Evolutionary conservation across 768 basidiomycete species (phyloP).

Genomic region (Trametes elegans): DNA sequence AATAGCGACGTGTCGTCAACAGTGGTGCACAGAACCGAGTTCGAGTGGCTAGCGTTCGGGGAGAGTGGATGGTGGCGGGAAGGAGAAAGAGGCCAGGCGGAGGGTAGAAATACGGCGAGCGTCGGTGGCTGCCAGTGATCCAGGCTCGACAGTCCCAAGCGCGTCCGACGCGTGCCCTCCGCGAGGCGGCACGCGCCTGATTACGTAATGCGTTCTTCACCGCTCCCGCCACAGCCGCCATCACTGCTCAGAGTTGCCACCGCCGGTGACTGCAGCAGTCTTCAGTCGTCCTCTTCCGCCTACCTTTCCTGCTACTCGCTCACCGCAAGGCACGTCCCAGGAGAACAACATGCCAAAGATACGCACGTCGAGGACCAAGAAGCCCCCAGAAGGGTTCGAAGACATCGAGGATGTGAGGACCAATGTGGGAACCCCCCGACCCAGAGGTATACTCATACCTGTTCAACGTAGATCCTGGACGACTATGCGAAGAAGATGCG

Average conservation of each 20-base stretch:
- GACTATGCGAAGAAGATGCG: slow-evolving; percentile 99
- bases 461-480: slow-evolving; percentile 72
- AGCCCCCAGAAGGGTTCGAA: slow-evolving; percentile 93
- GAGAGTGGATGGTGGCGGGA: slow-evolving; percentile 9
- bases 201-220: slow-evolving; percentile 20
- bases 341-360: slow-evolving; percentile 80
- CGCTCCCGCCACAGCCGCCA: slow-evolving; percentile 2
- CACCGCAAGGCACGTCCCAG: not conserved
- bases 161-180: slow-evolving; percentile 21
- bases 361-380: slow-evolving; percentile 87
- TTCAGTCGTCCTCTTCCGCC: slow-evolving; percentile 1
- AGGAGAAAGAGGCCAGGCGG: not conserved
- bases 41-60: not conserved
- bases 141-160: slow-evolving; percentile 11
- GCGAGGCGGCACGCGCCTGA: slow-evolving; percentile 16
- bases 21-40: not conserved
- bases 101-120: slow-evolving; percentile 17
- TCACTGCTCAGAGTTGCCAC: too few relatives aligned
- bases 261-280: too few relatives aligned
- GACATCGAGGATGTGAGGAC: slow-evolving; percentile 73
- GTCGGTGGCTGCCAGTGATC: slow-evolving; percentile 14
- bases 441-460: not conserved
- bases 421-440: not conserved
- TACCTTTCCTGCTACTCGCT: not conserved
- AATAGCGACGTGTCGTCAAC: not conserved